Conservation (phyloP, 805 yeast species). For the Sugiyamaella valdiviana region DNA sequence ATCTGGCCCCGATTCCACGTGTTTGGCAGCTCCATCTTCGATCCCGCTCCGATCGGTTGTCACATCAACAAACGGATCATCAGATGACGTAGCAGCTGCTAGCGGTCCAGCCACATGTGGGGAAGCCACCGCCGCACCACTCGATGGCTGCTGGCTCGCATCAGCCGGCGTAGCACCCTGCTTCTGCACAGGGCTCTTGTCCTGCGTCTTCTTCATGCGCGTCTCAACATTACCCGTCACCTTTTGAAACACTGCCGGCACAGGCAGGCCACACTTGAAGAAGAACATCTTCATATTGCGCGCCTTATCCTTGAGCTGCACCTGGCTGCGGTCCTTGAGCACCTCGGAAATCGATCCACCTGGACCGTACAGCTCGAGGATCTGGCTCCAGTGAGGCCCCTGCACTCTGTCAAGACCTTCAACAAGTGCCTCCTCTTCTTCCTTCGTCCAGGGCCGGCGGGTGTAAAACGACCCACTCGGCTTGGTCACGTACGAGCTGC, state of each 20-base stretch:
- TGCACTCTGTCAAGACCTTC: conserved; percentile 66
- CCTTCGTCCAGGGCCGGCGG: conserved; percentile 78
- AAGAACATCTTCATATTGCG: conserved; percentile 90
- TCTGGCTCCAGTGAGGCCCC: conserved; percentile 94
- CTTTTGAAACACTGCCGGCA: conserved; percentile 71
- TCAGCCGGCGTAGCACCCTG: neutral
- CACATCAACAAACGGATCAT: neutral
- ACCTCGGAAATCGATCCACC: conserved; percentile 84
- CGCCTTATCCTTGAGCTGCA: conserved; percentile 93
- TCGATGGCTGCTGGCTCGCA: neutral
- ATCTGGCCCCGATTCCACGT: neutral
- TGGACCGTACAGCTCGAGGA: conserved; percentile 84
- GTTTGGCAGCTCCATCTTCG: neutral
- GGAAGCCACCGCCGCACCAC: neutral
- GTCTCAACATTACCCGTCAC: conserved; percentile 71
- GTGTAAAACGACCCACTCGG: conserved; percentile 18
- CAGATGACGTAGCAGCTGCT: neutral
- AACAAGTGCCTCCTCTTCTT: conserved; percentile 78
- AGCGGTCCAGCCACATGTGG: neutral
- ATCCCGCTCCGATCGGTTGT: neutral
- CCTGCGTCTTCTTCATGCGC: conserved; percentile 7
- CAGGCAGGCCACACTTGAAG: conserved; percentile 63
- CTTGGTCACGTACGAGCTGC: neutral
- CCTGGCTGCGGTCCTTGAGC: conserved; percentile 80
- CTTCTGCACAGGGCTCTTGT: neutral